A percentile compares a stretch with the other conserved stretches of the same genome.
Evolutionary conservation across 2,329 filamentous ascomycete genomes (phyloP).

Genomic region (Cercospora berteroae): DNA sequence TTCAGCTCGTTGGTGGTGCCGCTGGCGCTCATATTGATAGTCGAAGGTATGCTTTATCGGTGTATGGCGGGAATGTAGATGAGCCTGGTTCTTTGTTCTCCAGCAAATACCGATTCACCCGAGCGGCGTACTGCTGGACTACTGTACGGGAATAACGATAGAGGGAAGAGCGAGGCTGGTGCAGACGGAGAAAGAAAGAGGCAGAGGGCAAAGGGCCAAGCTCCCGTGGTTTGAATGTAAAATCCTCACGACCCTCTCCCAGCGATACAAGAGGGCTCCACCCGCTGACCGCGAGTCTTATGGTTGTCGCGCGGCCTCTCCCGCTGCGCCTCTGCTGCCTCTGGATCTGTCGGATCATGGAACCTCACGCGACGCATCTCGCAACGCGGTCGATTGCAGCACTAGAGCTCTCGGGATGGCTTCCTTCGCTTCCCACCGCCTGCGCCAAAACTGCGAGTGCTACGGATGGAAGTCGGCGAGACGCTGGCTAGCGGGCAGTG

Average conservation of each 20-base stretch:
- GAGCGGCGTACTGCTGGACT: neutral
- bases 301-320: neutral
- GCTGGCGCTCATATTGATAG: constrained; percentile 32
- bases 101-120: neutral
- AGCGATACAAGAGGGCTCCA: constrained; percentile 8
- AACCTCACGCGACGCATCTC: neutral
- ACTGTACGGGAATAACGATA: neutral
- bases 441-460: constrained; percentile 4
- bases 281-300: constrained; percentile 6
- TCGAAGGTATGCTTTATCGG: neutral
- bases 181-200: neutral
- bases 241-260: constrained; percentile 9
- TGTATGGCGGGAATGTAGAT: neutral
- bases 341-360: constrained; percentile 5
- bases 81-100: neutral
- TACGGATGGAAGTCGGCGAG: constrained; percentile 10
- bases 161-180: neutral
- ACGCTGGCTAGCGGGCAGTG: neutral
- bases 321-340: neutral
- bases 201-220: constrained; percentile 1
- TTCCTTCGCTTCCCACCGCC: constrained; percentile 4
- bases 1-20: constrained; percentile 70
- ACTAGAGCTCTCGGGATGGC: constrained; percentile 6
- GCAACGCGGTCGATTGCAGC: neutral
- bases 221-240: neutral